Percentiles rank a stretch among this genome's conserved stretches.
phyloP scores from a whole-genome alignment of 2,329 filamentous ascomycete species.

The Truncatella angustata region DNA sequence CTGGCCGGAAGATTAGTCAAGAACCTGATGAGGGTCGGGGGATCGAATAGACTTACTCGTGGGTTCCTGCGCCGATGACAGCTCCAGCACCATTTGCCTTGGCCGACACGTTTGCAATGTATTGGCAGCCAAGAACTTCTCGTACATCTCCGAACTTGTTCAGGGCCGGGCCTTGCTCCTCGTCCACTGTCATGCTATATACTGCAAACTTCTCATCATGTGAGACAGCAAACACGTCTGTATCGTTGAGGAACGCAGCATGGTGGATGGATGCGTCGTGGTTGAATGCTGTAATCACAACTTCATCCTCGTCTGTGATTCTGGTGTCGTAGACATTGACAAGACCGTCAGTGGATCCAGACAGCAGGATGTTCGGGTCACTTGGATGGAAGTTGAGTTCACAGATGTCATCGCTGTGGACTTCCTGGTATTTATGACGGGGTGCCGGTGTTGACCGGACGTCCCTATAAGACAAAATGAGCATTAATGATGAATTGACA shows the following conservation, averaged over 20 bases:
- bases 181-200: slow-evolving; percentile 65
- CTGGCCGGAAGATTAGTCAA: slow-evolving; percentile 30
- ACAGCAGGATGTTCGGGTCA: slow-evolving; percentile 62
- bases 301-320: slow-evolving; percentile 72
- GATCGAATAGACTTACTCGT: slow-evolving; percentile 52
- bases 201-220: slow-evolving; percentile 77
- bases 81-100: slow-evolving; percentile 58
- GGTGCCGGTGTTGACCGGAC: slow-evolving; percentile 47
- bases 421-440: slow-evolving; percentile 57
- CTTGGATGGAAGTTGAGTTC: slow-evolving; percentile 61
- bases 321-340: slow-evolving; percentile 74
- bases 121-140: slow-evolving; percentile 65
- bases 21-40: no score
- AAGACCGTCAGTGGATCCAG: slow-evolving; percentile 76
- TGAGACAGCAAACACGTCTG: slow-evolving; percentile 69
- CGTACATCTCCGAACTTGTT: slow-evolving; percentile 68
- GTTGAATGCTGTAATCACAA: slow-evolving; percentile 75
- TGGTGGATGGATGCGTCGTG: slow-evolving; percentile 73
- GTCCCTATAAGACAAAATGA: slow-evolving; percentile 46
- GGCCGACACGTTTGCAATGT: slow-evolving; percentile 65
- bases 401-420: slow-evolving; percentile 59
- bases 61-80: slow-evolving; percentile 63
- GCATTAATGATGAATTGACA: neutral
- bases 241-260: slow-evolving; percentile 65
- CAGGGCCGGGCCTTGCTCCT: slow-evolving; percentile 56